Evolutionary conservation across 1,139 yeast genomes (phyloP).

Genomic region (Sugiyamaella novakii): DNA sequence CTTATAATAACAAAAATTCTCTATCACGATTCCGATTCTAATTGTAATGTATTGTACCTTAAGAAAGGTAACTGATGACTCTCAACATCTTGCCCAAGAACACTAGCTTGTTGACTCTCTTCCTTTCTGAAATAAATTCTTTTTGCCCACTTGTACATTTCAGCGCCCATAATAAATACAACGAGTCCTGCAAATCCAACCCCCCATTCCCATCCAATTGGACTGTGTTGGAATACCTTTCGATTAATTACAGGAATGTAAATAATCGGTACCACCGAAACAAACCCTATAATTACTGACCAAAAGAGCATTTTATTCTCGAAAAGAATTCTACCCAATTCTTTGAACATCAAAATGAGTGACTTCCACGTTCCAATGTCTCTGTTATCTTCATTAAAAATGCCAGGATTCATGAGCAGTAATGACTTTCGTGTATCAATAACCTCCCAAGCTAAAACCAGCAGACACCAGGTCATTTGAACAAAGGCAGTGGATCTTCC

Average conservation of each 20-base stretch:
- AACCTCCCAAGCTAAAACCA: conserved; percentile 88
- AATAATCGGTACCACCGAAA: conserved; percentile 77
- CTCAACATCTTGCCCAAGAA: conserved; percentile 9
- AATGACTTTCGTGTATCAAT: conserved; percentile 74
- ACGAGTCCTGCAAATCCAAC: conserved; percentile 65
- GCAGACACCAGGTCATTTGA: conserved; percentile 88
- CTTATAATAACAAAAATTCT: no score
- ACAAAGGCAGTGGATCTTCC: conserved; percentile 85
- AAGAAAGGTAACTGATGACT: conserved; percentile 5
- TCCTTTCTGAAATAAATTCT: conserved; percentile 50
- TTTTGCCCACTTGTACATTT: conserved; percentile 67
- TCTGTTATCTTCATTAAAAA: conserved; percentile 31
- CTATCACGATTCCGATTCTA: background rate
- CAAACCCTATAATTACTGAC: conserved; percentile 74
- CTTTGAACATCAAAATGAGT: conserved; percentile 60
- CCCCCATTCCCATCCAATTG: conserved; percentile 85
- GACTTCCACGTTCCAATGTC: conserved; percentile 46
- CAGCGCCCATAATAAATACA: conserved; percentile 62
- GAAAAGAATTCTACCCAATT: conserved; percentile 64
- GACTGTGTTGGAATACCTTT: conserved; percentile 72
- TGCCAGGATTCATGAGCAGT: conserved; percentile 72
- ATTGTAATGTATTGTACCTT: conserved; percentile 9
- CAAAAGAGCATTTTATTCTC: conserved; percentile 76
- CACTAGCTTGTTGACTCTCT: background rate
- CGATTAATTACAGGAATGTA: conserved; percentile 86